phyloP scores from a whole-genome alignment of 1,284 basidiomycete species.

The Puccinia coronata region DNA sequence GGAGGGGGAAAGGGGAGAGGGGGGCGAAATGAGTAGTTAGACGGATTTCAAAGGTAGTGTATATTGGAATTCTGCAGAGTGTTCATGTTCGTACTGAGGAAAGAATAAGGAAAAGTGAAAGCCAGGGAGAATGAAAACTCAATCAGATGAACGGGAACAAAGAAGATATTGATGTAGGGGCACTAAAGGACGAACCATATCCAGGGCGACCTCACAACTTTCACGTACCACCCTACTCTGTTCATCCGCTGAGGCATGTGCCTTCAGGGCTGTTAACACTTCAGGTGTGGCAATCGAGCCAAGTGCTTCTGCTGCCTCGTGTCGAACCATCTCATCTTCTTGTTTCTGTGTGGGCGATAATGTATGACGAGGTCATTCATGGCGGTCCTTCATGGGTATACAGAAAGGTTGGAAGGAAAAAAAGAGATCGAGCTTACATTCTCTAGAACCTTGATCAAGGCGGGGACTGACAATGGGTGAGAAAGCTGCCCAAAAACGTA shows the following conservation, averaged over 20 bases:
- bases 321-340: slow-evolving; percentile 96
- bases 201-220: slow-evolving; percentile 93
- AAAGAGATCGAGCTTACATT: slow-evolving; percentile 58
- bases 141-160: neutral
- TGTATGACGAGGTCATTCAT: neutral
- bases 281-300: slow-evolving; percentile 91
- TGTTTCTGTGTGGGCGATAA: slow-evolving; percentile 52
- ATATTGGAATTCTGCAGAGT: slow-evolving; percentile 86
- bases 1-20: too few species aligned
- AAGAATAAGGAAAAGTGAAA: neutral
- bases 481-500: slow-evolving; percentile 97
- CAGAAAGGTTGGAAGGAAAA: slow-evolving; percentile 1
- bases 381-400: neutral
- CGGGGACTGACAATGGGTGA: slow-evolving; percentile 82
- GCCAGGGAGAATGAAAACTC: neutral
- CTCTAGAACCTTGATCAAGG: slow-evolving; percentile 75
- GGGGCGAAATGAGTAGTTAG: neutral
- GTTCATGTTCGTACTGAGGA: slow-evolving; percentile 70
- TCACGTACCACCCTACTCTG: slow-evolving; percentile 88
- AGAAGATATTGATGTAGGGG: neutral
- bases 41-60: slow-evolving; percentile 57
- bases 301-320: slow-evolving; percentile 96
- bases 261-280: slow-evolving; percentile 79
- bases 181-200: slow-evolving; percentile 68
- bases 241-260: slow-evolving; percentile 77